Conservation (phyloP, 257 asterid genomes). For the Solanum clarkiae region DNA sequence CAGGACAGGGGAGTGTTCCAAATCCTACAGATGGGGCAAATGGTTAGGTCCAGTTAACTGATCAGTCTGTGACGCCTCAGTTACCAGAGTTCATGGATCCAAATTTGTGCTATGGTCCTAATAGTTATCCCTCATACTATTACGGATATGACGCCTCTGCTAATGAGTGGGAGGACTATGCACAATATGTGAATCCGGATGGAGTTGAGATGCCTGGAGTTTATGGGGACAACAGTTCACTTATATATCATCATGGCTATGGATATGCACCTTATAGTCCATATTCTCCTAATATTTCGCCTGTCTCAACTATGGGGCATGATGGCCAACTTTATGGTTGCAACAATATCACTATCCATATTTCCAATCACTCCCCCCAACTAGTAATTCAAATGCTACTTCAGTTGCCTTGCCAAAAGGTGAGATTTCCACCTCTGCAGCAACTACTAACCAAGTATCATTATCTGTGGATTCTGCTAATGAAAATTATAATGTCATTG, state of each 20-base stretch:
- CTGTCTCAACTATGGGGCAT: slow-evolving; percentile 50
- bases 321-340: slow-evolving; percentile 56
- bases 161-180: slow-evolving; percentile 41
- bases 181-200: slow-evolving; percentile 29
- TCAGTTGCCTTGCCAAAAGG: slow-evolving; percentile 33
- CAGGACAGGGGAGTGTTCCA: too few relatives aligned
- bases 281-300: slow-evolving; percentile 48
- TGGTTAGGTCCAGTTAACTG: slow-evolving; percentile 19
- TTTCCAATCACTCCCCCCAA: slow-evolving; percentile 43
- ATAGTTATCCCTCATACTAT: slow-evolving; percentile 37
- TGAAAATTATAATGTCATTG: slow-evolving; percentile 35
- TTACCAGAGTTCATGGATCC: slow-evolving; percentile 41
- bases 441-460: slow-evolving; percentile 40
- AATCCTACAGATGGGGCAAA: slow-evolving; percentile 17
- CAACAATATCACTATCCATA: slow-evolving; percentile 71
- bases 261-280: slow-evolving; percentile 54
- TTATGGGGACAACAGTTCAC: slow-evolving; percentile 55
- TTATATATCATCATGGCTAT: slow-evolving; percentile 48
- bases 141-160: slow-evolving; percentile 31
- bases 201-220: slow-evolving; percentile 46
- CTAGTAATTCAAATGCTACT: slow-evolving; percentile 21
- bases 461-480: slow-evolving; percentile 37
- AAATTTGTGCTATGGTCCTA: slow-evolving; percentile 27
- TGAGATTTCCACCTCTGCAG: slow-evolving; percentile 30
- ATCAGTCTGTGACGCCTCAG: slow-evolving; percentile 33